phyloP scores from a whole-genome alignment of 345 rosid species.

The Adansonia digitata region DNA sequence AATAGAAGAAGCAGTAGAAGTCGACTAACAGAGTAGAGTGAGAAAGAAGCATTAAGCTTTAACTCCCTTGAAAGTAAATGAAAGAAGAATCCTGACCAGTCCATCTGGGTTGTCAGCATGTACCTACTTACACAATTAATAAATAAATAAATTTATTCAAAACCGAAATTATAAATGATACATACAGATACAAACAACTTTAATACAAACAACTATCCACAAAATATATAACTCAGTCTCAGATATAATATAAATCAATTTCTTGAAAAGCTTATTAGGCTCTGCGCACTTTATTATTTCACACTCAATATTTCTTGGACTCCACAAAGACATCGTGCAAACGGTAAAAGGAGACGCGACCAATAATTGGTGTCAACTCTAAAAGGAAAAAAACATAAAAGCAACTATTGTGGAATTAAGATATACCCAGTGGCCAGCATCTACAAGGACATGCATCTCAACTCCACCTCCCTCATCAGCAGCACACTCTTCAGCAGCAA shows the following conservation, averaged over 20 bases:
- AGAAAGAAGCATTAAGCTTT: constrained; percentile 16
- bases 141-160: too few relatives aligned
- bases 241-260: neutral
- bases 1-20: too few relatives aligned
- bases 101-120: constrained; percentile 96
- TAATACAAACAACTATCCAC: too few relatives aligned
- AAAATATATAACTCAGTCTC: too few relatives aligned
- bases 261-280: neutral
- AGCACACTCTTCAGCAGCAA: constrained; percentile 85
- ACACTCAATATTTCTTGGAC: neutral
- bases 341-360: neutral
- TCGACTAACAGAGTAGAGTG: too few relatives aligned
- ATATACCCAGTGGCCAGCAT: constrained; percentile 98
- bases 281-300: neutral
- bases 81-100: constrained; percentile 78
- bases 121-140: constrained; percentile 43
- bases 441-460: constrained; percentile 96
- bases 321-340: neutral
- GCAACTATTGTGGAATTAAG: constrained; percentile 13
- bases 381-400: constrained; percentile 4
- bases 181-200: too few relatives aligned
- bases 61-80: constrained; percentile 63
- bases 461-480: constrained; percentile 85
- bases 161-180: too few relatives aligned
- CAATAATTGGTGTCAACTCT: too few relatives aligned